These are phyloP conservation scores for Beauveria bassiana DNA, from an alignment of 2,329 filamentous ascomycete genomes.

Conservation along the genomic window DNA sequence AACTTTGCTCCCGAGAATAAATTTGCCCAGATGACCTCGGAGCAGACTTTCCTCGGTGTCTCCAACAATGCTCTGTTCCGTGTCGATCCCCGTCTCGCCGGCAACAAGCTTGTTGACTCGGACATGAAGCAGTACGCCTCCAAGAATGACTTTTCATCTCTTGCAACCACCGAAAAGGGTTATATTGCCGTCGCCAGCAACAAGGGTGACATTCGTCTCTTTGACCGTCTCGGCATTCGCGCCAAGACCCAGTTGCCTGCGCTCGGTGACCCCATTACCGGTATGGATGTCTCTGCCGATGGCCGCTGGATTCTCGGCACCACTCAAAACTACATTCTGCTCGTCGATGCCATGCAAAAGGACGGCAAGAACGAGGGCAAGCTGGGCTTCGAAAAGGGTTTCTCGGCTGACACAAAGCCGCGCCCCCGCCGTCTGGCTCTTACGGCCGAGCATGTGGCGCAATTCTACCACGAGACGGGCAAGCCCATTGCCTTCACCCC, in stretches of 20 bases:
- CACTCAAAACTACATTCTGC: slow-evolving; percentile 85
- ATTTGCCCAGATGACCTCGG: slow-evolving; percentile 93
- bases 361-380: slow-evolving; percentile 94
- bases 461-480: slow-evolving; percentile 95
- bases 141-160: slow-evolving; percentile 94
- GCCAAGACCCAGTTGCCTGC: slow-evolving; percentile 96
- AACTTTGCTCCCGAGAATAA: slow-evolving; percentile 95
- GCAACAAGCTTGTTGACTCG: slow-evolving; percentile 85
- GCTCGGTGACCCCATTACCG: slow-evolving; percentile 88
- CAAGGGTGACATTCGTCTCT: slow-evolving; percentile 95
- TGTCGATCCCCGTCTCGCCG: slow-evolving; percentile 81
- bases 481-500: slow-evolving; percentile 80
- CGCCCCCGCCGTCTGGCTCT: slow-evolving; percentile 85
- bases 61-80: slow-evolving; percentile 90
- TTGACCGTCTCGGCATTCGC: slow-evolving; percentile 92
- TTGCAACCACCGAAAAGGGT: slow-evolving; percentile 91
- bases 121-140: slow-evolving; percentile 93
- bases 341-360: slow-evolving; percentile 87
- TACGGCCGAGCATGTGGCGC: slow-evolving; percentile 85
- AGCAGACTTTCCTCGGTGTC: slow-evolving; percentile 90
- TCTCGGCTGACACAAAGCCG: slow-evolving; percentile 87
- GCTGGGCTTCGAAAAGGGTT: slow-evolving; percentile 92
- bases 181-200: slow-evolving; percentile 96
- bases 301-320: slow-evolving; percentile 94
- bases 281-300: slow-evolving; percentile 90